These are phyloP conservation scores for Rhodamnia rubescens DNA, from an alignment of 345 rosid species.

Conservation along the genomic window DNA sequence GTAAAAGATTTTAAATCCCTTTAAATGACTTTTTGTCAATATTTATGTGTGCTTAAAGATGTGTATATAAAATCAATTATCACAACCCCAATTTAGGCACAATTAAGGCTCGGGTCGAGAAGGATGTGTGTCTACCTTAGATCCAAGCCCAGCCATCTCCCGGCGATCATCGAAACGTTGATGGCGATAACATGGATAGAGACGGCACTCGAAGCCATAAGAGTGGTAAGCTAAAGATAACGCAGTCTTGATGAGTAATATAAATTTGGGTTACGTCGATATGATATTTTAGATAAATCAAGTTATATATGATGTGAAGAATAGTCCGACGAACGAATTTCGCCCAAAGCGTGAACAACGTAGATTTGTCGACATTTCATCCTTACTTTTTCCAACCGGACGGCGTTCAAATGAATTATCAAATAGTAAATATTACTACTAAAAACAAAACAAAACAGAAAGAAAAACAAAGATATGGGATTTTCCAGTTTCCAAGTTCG, in stretches of 20 bases:
- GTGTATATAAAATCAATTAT: too few species aligned
- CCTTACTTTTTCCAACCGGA: background rate
- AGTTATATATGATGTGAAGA: background rate
- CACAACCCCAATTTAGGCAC: too few species aligned
- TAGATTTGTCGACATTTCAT: background rate
- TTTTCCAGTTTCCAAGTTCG: background rate
- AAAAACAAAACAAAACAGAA: background rate
- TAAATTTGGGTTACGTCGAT: too few species aligned
- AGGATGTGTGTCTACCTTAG: too few species aligned
- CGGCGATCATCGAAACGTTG: too few species aligned
- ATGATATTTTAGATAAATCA: background rate
- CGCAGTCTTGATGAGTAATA: rapidly evolving
- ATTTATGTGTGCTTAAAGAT: background rate
- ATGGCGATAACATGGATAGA: too few species aligned
- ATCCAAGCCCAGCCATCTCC: too few species aligned
- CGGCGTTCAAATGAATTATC: background rate
- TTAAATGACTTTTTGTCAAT: background rate
- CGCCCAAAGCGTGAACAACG: background rate
- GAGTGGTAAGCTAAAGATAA: background rate
- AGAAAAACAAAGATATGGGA: background rate
- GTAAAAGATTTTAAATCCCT: background rate
- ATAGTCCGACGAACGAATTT: background rate
- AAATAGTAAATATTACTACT: background rate
- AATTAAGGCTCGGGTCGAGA: too few species aligned
- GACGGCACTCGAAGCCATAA: too few species aligned